A percentile compares a stretch with the other conserved stretches of the same genome.
phyloP scores from a whole-genome alignment of 2,329 filamentous ascomycete species.

The Colletotrichum limetticola region DNA sequence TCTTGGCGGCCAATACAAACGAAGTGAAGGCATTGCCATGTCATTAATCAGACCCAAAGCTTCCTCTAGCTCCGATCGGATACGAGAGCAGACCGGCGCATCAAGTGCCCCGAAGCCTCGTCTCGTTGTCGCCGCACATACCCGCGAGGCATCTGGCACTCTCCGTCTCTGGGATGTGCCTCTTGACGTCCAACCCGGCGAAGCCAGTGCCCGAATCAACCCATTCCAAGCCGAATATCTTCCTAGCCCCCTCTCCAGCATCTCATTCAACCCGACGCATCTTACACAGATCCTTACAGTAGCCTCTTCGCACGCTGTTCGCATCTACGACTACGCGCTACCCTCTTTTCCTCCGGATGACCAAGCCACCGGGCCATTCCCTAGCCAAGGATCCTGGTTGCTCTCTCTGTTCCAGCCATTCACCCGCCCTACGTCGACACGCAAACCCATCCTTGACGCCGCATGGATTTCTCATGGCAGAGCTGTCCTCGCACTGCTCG shows the following conservation, averaged over 20 bases:
- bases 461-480: constrained; percentile 71
- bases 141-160: constrained; percentile 67
- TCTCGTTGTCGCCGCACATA: constrained; percentile 70
- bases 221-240: constrained; percentile 72
- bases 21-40: constrained; percentile 67
- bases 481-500: constrained; percentile 67
- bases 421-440: constrained; percentile 56
- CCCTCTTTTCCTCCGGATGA: constrained; percentile 64
- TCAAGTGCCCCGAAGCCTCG: constrained; percentile 42
- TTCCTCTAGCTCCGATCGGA: constrained; percentile 22
- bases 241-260: constrained; percentile 61
- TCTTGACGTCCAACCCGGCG: constrained; percentile 53
- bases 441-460: constrained; percentile 71
- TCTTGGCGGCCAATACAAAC: constrained; percentile 63
- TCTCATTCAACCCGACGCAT: constrained; percentile 71
- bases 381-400: constrained; percentile 71
- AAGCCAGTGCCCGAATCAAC: constrained; percentile 43
- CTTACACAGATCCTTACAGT: constrained; percentile 68
- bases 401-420: constrained; percentile 71
- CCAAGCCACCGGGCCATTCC: constrained; percentile 60
- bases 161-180: constrained; percentile 69
- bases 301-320: constrained; percentile 64
- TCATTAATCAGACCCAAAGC: constrained; percentile 57
- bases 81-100: constrained; percentile 18
- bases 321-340: constrained; percentile 70